Base-by-base conservation (phyloP, 805 yeast species). In the Starmerella vitae region DNA sequence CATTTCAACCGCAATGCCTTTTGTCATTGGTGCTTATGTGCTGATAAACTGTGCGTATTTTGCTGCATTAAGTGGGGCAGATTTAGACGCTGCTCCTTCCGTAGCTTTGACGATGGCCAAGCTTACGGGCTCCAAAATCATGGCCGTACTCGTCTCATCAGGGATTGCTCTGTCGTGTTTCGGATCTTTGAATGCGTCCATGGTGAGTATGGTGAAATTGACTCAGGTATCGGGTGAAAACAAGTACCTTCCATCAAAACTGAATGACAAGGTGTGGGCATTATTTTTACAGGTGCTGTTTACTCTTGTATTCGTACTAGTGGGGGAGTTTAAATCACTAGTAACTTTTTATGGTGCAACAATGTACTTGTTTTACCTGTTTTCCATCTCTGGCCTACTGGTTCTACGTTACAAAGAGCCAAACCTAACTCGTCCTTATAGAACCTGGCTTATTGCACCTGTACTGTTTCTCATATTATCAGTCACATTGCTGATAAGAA, bases 11-110 rank as follows among this genome's bases (percentile, higher is more conserved):
- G 60, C 66, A 15, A 62, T 64, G 66, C 63, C 65, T 1, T 39
- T 53, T 1, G 68, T 63, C 8, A 59, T 61, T 18, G 14, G 49
- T 6, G 54, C 58, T 20, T 63, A 64, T 44, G 22, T 61, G 17
- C 39, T 55, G 15, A 61, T 63, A 13, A 64, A 63, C 40, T 19
- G 55, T 13, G 56, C 64, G 5, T 63, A 63, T 47, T 63, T 74
- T 55, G 85, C 84, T 3, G 88, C 83, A 34, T 82, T 85, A 30
- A 81, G 86, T 41, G 68, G 70, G 44, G 78, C 74, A 5, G 74
- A 67, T 31, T 45, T 63, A 10, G 49, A 52, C 18, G 35, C 45
- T 3, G 49, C 64, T 3, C 50, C 58, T 12, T 58, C 65, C 1
- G 63, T 63, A 3, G 63, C 64, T 4, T 41, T 63, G 26, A 48